Base-by-base conservation (phyloP, 108 stramenopile genomes). In the Pelagomonas calceolata region DNA sequence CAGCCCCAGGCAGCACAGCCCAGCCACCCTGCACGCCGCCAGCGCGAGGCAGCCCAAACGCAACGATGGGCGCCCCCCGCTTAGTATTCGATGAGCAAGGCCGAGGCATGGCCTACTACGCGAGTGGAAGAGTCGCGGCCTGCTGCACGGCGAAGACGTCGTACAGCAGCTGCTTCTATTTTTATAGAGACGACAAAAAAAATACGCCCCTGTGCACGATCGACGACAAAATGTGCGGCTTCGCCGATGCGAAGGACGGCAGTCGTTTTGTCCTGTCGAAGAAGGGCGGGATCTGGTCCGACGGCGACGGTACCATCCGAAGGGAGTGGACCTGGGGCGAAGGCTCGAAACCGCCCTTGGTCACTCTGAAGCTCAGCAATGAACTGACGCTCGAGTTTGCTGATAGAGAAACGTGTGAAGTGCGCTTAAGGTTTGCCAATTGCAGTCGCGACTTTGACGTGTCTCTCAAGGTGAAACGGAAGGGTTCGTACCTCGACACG, bases 261-360 rank as follows among this genome's bases (percentile, higher is more conserved):
- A 4, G 12, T 33, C 51, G 63, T 67, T 36, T 74, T 26, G 73
- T 70, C n/a, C 34, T 69, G 33, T 63, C 30, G 26, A 68, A 68
- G 63, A 63, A 9, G 0, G 67, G 67, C 26, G 73, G 73, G 3
- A 26, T 74, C 18, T 30, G 68, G 17, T 34, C 34, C 31, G n/a
- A 32, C 30, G 36, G 29, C 30, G 73, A 74, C 26, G 73, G 73
- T 4, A 36, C 33, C 30, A 74, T 74, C 26, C 0, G 34, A 7
- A n/a, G 0, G 26, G 34, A 69, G 5, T 74, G 73, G 73, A 74
- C 68, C 30, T 74, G 73, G 73, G 73, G 43, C 37, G 36, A 68
- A 1, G 67, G 35, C 12, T 67, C 73, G 32, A 67, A 74, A 33
- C 29, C 66, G 32, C 21, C 36, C 32, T 60, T 32, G 16, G 26